Conservation (phyloP, 2,329 filamentous ascomycete genomes). For the Penicillium sp. region DNA sequence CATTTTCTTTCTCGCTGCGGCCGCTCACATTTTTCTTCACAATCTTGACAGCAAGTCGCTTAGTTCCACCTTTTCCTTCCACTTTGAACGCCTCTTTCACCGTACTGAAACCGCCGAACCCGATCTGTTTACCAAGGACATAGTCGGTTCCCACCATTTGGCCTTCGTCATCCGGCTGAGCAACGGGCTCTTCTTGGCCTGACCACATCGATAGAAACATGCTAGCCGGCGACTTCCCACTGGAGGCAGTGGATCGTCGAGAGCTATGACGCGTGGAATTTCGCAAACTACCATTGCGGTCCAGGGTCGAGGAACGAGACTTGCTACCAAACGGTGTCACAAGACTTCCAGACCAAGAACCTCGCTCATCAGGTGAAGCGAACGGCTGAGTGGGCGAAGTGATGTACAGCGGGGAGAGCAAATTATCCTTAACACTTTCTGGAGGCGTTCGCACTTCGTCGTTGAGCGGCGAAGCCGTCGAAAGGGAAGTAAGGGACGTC, state of each 20-base stretch:
- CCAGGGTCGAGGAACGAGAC: constrained; percentile 30
- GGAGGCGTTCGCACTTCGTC: constrained; percentile 42
- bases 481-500: constrained; percentile 42
- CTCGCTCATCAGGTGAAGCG: constrained; percentile 38
- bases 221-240: constrained; percentile 53
- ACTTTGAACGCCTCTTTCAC: constrained; percentile 63
- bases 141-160: constrained; percentile 62
- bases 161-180: constrained; percentile 60
- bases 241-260: constrained; percentile 46
- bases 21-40: constrained; percentile 55
- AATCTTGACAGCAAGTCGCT: constrained; percentile 58
- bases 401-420: constrained; percentile 36
- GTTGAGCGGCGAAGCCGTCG: constrained; percentile 38
- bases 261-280: constrained; percentile 35
- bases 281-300: constrained; percentile 33
- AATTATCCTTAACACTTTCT: constrained; percentile 30
- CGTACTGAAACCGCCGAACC: constrained; percentile 59
- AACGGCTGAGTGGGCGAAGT: constrained; percentile 36
- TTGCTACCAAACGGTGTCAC: constrained; percentile 34
- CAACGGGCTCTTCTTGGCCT: constrained; percentile 33
- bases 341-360: constrained; percentile 35
- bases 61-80: constrained; percentile 50
- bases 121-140: constrained; percentile 61
- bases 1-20: constrained; percentile 56
- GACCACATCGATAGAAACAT: constrained; percentile 54